These are phyloP conservation scores for Fistulinella prunicolor DNA, from an alignment of 768 basidiomycete species.

Conservation along the genomic window DNA sequence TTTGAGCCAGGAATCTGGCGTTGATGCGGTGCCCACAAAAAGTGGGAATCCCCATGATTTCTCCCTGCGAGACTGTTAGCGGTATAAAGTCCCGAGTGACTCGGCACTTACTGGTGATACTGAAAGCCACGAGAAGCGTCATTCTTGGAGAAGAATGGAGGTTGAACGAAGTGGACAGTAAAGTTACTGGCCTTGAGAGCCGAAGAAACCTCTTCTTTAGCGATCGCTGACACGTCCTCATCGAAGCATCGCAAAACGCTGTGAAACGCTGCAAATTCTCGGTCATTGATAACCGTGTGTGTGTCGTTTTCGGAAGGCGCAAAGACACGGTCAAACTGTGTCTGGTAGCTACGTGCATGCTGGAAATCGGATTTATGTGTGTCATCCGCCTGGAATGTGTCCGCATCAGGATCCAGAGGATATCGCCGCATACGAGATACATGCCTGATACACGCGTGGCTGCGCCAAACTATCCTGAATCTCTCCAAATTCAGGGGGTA, in stretches of 20 bases:
- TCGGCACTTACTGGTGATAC: neutral
- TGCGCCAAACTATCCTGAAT: too few relatives aligned
- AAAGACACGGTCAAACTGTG: neutral
- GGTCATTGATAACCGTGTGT: neutral
- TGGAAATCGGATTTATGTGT: neutral
- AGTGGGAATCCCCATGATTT: slow-evolving; percentile 10
- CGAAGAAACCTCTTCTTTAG: neutral
- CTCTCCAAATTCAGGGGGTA: too few relatives aligned
- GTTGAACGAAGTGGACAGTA: slow-evolving; percentile 6
- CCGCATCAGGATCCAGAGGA: neutral
- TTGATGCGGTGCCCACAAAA: neutral
- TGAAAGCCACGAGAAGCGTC: neutral
- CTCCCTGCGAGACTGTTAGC: neutral
- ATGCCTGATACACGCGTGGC: too few relatives aligned
- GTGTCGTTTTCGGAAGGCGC: neutral
- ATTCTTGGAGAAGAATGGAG: slow-evolving; percentile 6
- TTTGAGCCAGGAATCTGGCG: neutral
- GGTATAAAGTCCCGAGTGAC: neutral
- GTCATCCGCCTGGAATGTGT: neutral
- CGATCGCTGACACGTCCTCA: neutral
- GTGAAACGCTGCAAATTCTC: slow-evolving; percentile 9
- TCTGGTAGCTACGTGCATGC: neutral
- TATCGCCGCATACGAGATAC: too few relatives aligned
- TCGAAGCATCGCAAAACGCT: slow-evolving; percentile 1
- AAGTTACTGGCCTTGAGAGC: slow-evolving; percentile 13